These are phyloP conservation scores for Falciphora oryzae DNA, from an alignment of 2,329 filamentous ascomycete species.

Conservation along the genomic window DNA sequence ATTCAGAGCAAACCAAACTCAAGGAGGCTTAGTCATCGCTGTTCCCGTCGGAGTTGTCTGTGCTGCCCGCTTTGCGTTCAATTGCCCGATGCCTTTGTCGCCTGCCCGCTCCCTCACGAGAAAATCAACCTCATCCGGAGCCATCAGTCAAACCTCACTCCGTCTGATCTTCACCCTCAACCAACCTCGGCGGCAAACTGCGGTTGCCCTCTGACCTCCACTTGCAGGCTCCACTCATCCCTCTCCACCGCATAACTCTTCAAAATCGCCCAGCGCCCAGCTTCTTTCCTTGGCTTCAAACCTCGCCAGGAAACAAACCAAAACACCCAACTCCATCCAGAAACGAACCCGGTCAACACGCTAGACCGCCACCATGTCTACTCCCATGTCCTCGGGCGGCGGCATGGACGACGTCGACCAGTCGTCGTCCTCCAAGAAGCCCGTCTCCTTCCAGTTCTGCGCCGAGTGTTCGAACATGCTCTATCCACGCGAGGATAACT, in stretches of 20 bases:
- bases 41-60: not conserved
- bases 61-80: not conserved
- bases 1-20: not conserved
- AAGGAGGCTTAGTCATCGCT: not conserved
- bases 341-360: not conserved
- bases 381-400: conserved; percentile 41
- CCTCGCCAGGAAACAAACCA: not conserved
- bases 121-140: not conserved
- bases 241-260: not conserved
- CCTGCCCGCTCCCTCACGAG: not conserved
- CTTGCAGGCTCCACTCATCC: too few relatives aligned
- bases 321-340: not conserved
- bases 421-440: conserved; percentile 44
- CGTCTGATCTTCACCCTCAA: not conserved
- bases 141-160: not conserved
- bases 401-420: conserved; percentile 29
- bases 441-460: conserved; percentile 96
- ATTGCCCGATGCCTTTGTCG: not conserved
- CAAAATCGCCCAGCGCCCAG: not conserved
- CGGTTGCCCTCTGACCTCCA: not conserved
- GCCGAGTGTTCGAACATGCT: conserved; percentile 98
- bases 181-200: not conserved
- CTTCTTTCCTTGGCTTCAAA: not conserved
- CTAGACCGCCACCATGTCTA: conserved; percentile 40
- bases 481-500: conserved; percentile 90